These are phyloP conservation scores for Metschnikowia lunata DNA, from an alignment of 805 yeast genomes.

Conservation along the genomic window DNA sequence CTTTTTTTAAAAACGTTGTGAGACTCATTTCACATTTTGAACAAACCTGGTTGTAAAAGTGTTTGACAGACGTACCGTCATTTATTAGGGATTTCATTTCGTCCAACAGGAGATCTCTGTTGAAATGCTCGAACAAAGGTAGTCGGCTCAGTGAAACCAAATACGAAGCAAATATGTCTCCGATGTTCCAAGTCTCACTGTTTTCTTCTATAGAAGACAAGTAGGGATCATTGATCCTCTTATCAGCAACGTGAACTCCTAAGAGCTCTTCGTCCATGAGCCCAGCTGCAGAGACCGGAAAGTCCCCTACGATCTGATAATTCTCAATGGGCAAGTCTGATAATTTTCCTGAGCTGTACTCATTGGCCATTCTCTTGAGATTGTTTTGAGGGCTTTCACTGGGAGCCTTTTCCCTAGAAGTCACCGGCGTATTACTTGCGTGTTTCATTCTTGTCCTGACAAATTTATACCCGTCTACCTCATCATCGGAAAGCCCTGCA, in stretches of 20 bases:
- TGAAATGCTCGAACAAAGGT: conserved; percentile 13
- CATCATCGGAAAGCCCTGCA: conserved; percentile 32
- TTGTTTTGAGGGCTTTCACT: background rate
- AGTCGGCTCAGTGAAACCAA: conserved; percentile 12
- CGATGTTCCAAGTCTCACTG: background rate
- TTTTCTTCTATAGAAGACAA: conserved; percentile 5
- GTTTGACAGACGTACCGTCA: conserved; percentile 20
- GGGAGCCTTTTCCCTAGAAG: conserved; percentile 1
- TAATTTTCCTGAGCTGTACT: conserved; percentile 22
- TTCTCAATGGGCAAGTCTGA: conserved; percentile 6
- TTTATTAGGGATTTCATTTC: conserved; percentile 17
- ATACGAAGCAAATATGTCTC: conserved; percentile 12
- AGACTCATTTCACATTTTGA: conserved; percentile 12
- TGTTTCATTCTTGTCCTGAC: conserved; percentile 17
- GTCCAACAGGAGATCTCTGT: conserved; percentile 6
- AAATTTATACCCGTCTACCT: conserved; percentile 41
- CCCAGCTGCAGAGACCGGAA: conserved; percentile 29
- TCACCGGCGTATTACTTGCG: conserved; percentile 9
- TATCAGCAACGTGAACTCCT: conserved; percentile 35
- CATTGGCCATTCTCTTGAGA: conserved; percentile 12
- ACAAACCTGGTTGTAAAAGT: conserved; percentile 25
- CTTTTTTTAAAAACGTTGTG: conserved; percentile 34
- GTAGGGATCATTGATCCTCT: conserved; percentile 34
- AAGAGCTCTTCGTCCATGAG: conserved; percentile 31
- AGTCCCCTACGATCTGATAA: conserved; percentile 29